Evolutionary conservation across 768 basidiomycete species (phyloP).

Genomic region (Strobilomyces dryophilus): DNA sequence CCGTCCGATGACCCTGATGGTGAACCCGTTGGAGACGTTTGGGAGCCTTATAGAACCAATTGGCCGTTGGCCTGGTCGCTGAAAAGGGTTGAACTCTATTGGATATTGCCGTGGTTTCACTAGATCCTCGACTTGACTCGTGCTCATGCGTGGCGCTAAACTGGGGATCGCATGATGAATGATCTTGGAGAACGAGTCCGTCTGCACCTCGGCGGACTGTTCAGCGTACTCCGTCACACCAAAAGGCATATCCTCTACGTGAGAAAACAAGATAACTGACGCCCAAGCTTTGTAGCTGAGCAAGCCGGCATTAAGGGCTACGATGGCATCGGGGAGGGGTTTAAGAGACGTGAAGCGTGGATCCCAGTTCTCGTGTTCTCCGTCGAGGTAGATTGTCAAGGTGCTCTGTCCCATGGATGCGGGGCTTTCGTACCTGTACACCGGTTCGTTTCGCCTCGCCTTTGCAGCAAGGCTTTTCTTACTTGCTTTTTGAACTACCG

Average conservation of each 20-base stretch:
- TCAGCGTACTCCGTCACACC: constrained; percentile 36
- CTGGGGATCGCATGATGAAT: constrained; percentile 23
- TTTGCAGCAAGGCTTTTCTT: constrained; percentile 31
- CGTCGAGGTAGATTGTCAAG: constrained; percentile 35
- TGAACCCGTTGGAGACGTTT: constrained; percentile 31
- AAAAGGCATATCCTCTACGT: constrained; percentile 28
- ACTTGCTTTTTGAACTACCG: constrained; percentile 30
- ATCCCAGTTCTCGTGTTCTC: constrained; percentile 25
- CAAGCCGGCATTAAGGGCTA: constrained; percentile 40
- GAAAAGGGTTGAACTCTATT: constrained; percentile 32
- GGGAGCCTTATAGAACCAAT: constrained; percentile 25
- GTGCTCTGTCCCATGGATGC: constrained; percentile 35
- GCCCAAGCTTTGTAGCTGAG: constrained; percentile 36
- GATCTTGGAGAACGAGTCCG: constrained; percentile 28
- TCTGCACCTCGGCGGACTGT: constrained; percentile 32
- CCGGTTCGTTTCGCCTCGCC: constrained; percentile 24
- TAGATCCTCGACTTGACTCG: constrained; percentile 20
- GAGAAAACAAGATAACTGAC: constrained; percentile 31
- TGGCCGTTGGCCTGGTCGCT: constrained; percentile 30
- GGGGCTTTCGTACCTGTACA: constrained; percentile 37
- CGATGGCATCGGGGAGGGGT: constrained; percentile 37
- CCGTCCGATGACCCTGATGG: constrained; percentile 24
- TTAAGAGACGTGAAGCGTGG: constrained; percentile 20
- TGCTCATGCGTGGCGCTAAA: constrained; percentile 22
- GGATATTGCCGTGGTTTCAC: constrained; percentile 26